Evolutionary conservation across 2,329 filamentous ascomycete species (phyloP).

Genomic region (Colletotrichum euphorbiae): DNA sequence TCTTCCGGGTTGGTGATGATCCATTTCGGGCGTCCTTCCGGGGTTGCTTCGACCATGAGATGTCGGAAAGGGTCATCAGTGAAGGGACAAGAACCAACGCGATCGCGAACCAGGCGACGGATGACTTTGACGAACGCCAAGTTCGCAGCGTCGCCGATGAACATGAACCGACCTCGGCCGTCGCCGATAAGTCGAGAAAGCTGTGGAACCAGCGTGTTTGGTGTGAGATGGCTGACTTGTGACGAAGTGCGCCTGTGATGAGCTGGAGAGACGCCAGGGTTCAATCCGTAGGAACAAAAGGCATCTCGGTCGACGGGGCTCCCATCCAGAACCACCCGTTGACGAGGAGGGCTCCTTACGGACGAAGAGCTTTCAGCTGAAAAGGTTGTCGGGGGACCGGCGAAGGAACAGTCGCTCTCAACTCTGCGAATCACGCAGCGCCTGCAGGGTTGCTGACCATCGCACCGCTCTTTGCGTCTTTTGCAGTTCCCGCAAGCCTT

Average conservation of each 20-base stretch:
- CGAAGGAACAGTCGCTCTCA: constrained; percentile 42
- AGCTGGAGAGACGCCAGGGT: neutral
- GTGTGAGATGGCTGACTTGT: constrained; percentile 27
- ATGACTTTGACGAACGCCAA: constrained; percentile 51
- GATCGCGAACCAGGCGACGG: constrained; percentile 47
- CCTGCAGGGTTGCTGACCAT: constrained; percentile 44
- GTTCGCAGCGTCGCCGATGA: constrained; percentile 52
- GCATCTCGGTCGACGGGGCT: constrained; percentile 3
- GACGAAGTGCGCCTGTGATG: constrained; percentile 4
- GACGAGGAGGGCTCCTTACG: constrained; percentile 10
- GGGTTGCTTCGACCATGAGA: constrained; percentile 49
- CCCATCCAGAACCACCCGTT: neutral
- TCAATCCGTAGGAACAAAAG: constrained; percentile 9
- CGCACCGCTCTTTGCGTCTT: constrained; percentile 47
- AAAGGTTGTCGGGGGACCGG: constrained; percentile 1
- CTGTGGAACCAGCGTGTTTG: constrained; percentile 40
- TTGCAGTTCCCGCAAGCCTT: constrained; percentile 46
- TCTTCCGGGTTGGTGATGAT: constrained; percentile 40
- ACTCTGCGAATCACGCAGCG: constrained; percentile 44
- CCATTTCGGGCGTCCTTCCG: constrained; percentile 46
- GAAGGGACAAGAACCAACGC: constrained; percentile 48
- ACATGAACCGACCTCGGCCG: constrained; percentile 49
- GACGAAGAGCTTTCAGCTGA: constrained; percentile 1
- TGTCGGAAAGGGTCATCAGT: constrained; percentile 50
- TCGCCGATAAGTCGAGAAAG: constrained; percentile 49